Base-by-base conservation (phyloP, 2,329 filamentous ascomycete species). In the Aureobasidium sp. region DNA sequence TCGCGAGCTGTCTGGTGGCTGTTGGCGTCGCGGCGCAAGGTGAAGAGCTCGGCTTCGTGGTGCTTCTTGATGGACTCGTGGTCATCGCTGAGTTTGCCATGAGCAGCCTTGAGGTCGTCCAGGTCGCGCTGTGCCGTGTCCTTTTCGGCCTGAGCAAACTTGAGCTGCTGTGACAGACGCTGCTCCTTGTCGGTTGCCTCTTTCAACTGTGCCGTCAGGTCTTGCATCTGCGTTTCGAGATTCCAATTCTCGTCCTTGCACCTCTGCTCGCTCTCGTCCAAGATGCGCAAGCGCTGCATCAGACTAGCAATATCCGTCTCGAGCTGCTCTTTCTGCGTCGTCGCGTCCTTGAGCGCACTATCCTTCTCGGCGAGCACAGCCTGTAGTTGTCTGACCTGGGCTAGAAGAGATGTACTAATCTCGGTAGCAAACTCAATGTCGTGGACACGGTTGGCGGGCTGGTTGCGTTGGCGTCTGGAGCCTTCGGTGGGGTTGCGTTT, bases 181-280 rank as follows among this genome's bases (percentile, higher is more conserved):
- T 90, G 89, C 73, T 96, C 91, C 63, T 88, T 87, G 69, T 94
- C 91, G 15, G 85, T 79, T 0, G 88, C 83, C 49, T 95, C 90
- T 70, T 86, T 90, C 64, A 88, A 82, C 17, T 83, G 80, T 8
- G 87, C 82, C 57, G 88, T 81, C 43, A 93, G 79, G 64, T 97
- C 92, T 68, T 96, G 94, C 23, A 95, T 82, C 67, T 91, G 89
- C 0, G 92, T 95, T 74, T 99, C 94, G 38, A 99, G 81, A 64
- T 89, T 93, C 94, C 94, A 99, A 72, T 97, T 99, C 74, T 97
- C 94, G 69, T 99, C 94, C 75, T 96, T 97, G 77, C 95, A 96
- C 57, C 90, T 87, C 69, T 95, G 88, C 73, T 99, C 94, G 71
- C 89, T 96, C 74, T 99, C 94, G 67, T 96, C 92, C 42, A 96